A percentile compares a stretch with the other conserved stretches of the same genome.
These are phyloP conservation scores for Pichia manshurica DNA, from an alignment of 805 yeast species.

Conservation along the genomic window DNA sequence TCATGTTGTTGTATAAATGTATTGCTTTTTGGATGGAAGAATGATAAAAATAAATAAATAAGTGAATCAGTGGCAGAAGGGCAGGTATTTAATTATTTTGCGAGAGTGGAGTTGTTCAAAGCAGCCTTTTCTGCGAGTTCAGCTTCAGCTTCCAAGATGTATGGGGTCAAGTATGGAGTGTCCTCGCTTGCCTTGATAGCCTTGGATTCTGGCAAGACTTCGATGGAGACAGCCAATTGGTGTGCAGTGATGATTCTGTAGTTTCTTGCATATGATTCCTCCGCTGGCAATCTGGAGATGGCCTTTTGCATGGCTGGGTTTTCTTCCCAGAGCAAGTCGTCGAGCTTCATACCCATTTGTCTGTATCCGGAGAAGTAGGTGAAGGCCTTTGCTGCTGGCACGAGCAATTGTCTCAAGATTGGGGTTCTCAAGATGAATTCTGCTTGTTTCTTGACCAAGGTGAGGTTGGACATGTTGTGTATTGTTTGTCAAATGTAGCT, in stretches of 20 bases:
- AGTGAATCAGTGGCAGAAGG: too few species aligned
- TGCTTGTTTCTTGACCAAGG: constrained; percentile 66
- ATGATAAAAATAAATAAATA: too few species aligned
- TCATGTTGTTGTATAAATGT: too few species aligned
- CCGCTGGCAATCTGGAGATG: constrained; percentile 75
- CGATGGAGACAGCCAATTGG: constrained; percentile 80
- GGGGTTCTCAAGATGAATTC: constrained; percentile 82
- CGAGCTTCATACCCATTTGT: constrained; percentile 85
- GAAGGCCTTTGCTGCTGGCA: constrained; percentile 77
- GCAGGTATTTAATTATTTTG: too few species aligned
- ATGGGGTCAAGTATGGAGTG: constrained; percentile 76
- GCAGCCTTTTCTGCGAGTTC: constrained; percentile 83
- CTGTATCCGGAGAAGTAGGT: constrained; percentile 83
- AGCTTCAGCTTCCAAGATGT: constrained; percentile 89
- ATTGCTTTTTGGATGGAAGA: too few species aligned
- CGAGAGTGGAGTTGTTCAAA: constrained; percentile 65
- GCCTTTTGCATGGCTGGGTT: constrained; percentile 83
- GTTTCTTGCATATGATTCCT: constrained; percentile 83
- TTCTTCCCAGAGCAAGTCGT: constrained; percentile 86
- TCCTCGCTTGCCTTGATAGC: constrained; percentile 78
- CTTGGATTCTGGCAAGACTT: constrained; percentile 75
- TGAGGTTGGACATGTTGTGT: constrained; percentile 48
- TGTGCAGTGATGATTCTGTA: constrained; percentile 90
- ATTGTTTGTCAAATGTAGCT: neutral
- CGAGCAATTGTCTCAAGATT: constrained; percentile 61